These are phyloP conservation scores for Ephemerocybe angulata DNA, from an alignment of 768 basidiomycete species.

Conservation along the genomic window DNA sequence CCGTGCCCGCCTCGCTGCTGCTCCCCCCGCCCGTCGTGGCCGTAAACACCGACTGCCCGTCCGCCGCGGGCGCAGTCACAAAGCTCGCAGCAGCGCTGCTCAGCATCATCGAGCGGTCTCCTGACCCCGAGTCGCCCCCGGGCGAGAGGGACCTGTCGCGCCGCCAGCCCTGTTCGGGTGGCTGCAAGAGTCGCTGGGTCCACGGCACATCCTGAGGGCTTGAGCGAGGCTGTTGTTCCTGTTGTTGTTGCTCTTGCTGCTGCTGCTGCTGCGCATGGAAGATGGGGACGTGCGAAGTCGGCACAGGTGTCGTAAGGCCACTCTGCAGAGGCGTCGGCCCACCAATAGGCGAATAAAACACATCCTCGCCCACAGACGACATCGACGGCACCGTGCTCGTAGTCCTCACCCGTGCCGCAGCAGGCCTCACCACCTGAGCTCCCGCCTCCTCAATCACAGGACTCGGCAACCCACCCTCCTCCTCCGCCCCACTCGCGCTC, in stretches of 20 bases:
- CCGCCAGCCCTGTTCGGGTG: constrained; percentile 16
- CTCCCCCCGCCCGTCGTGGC: constrained; percentile 1
- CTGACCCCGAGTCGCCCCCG: neutral
- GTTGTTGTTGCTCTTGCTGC: constrained; percentile 12
- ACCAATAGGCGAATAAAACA: neutral
- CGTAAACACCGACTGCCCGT: constrained; percentile 1
- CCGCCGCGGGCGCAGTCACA: constrained; percentile 53
- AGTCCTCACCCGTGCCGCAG: neutral
- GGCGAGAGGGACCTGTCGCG: neutral
- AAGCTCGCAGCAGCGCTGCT: constrained; percentile 70
- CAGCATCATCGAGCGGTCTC: constrained; percentile 22
- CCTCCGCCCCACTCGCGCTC: constrained; percentile 20
- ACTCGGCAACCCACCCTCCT: constrained; percentile 1
- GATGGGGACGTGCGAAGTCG: neutral
- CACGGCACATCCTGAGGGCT: constrained; percentile 24
- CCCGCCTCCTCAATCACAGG: neutral
- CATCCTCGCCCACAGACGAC: neutral
- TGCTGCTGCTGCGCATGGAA: constrained; percentile 8
- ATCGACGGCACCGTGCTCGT: neutral
- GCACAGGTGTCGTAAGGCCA: constrained; percentile 2
- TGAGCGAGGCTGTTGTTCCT: constrained; percentile 20
- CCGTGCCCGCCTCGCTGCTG: constrained; percentile 3
- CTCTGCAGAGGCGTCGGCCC: constrained; percentile 5
- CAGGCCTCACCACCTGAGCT: neutral
- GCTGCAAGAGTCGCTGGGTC: constrained; percentile 16